These are phyloP conservation scores for Cadophora malorum DNA, from an alignment of 2,329 filamentous ascomycete species.

Conservation along the genomic window DNA sequence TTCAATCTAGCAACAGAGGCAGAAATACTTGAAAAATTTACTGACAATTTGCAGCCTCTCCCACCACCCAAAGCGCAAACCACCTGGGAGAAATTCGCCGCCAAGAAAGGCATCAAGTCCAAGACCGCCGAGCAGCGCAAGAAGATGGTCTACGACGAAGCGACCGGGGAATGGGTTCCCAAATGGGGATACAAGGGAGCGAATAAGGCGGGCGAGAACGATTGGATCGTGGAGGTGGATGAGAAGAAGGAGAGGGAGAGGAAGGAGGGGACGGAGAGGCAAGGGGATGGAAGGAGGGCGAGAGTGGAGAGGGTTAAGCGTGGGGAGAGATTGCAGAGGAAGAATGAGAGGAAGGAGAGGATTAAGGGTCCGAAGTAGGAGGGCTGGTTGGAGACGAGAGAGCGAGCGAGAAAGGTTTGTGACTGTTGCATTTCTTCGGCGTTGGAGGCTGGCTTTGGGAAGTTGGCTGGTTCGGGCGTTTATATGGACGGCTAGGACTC, in stretches of 20 bases:
- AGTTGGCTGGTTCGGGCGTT: constrained; percentile 19
- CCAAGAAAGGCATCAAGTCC: constrained; percentile 94
- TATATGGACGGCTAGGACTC: neutral
- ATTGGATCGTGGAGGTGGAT: constrained; percentile 94
- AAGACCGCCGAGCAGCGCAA: constrained; percentile 80
- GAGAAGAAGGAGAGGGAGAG: constrained; percentile 70
- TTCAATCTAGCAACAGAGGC: too few relatives aligned
- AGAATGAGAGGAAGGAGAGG: constrained; percentile 61
- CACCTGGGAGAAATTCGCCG: constrained; percentile 95
- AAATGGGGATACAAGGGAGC: constrained; percentile 95
- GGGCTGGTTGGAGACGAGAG: neutral
- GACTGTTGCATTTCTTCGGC: constrained; percentile 14
- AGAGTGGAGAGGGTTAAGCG: constrained; percentile 72
- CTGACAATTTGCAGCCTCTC: constrained; percentile 58
- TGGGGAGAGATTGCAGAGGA: constrained; percentile 73
- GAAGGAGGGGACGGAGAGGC: constrained; percentile 67
- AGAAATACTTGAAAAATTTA: neutral
- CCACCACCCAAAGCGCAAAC: constrained; percentile 83
- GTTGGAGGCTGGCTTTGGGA: neutral
- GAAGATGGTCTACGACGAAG: constrained; percentile 85
- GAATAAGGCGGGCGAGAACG: constrained; percentile 81
- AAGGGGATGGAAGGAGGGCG: constrained; percentile 67
- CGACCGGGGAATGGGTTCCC: constrained; percentile 84
- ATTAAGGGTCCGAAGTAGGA: constrained; percentile 37
- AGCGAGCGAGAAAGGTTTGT: neutral